Base-by-base conservation (phyloP, 2,329 filamentous ascomycete species). In the Orbilia javanica region DNA sequence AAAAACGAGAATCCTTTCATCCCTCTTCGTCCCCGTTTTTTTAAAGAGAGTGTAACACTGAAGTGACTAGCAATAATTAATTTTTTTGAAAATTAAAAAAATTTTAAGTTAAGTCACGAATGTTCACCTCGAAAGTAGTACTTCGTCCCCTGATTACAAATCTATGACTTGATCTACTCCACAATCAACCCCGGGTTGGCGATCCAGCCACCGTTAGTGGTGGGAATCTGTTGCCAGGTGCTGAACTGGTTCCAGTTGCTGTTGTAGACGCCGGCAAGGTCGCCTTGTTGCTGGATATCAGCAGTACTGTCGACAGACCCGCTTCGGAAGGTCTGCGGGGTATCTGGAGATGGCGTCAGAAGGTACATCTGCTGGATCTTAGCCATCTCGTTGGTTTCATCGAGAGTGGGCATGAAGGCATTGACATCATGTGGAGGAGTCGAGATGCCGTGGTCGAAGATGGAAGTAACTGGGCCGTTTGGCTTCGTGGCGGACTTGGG, bases 61-160 rank as follows among this genome's bases (percentile, higher is more conserved):
- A 78, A 78, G 74, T 78, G 74, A 78, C 74, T 78, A 78, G 74
- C 74, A 78, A 72, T 78, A 78, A 78, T 55, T 70, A 55, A 67
- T 72, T 72, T 67, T 74, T 72, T 70, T 46, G 22, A 55, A 29
- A 1, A 55, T 42, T 42, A 68, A 60, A 65, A 63, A 57, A 69
- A 76, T 65, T 50, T 78, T 63, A 72, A 72, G 60, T 78, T 72
- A 78, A 78, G 74, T 67, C 74, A 78, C 74, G 74, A 78, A 68
- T 78, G 74, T 78, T 68, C 67, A 78, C 62, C 67, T 71, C 29
- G 39, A 50, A 42, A 73, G 60, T 65, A 67, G 50, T 44, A 60
- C 63, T 6, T 36, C 60, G n/a, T 64, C 66, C 34, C 55, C 36
- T 52, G 46, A 31, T 55, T 46, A 22, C 36, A 29, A 55, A 44